These are phyloP conservation scores for Monilinia polystroma DNA, from an alignment of 2,329 filamentous ascomycete genomes.

Conservation along the genomic window DNA sequence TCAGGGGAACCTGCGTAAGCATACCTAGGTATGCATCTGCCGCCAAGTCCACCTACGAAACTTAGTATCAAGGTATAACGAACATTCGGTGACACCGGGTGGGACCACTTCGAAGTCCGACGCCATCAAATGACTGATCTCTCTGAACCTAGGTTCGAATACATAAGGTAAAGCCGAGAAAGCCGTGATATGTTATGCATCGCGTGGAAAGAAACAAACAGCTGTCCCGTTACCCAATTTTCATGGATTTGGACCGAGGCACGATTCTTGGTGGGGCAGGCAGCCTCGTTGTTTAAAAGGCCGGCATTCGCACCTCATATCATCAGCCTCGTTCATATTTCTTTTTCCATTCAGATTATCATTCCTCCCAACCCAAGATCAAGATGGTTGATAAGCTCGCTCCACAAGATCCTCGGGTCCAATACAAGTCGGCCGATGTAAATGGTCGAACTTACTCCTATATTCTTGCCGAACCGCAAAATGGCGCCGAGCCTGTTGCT, in stretches of 20 bases:
- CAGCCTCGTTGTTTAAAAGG: conserved; percentile 11
- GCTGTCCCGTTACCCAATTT: background rate
- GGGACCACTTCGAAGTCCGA: background rate
- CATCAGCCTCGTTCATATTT: background rate
- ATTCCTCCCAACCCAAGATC: background rate
- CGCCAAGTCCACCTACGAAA: background rate
- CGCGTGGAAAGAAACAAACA: background rate
- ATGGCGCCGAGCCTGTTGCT: conserved; percentile 48
- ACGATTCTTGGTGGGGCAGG: conserved; percentile 1
- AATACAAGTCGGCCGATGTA: conserved; percentile 60
- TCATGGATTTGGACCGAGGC: background rate
- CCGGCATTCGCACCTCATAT: background rate
- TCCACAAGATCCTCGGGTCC: conserved; percentile 64
- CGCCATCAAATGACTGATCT: background rate
- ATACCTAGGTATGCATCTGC: conserved; percentile 36
- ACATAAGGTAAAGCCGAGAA: background rate
- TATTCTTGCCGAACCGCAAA: conserved; percentile 47
- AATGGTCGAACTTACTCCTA: conserved; percentile 72
- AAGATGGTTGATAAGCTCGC: conserved; percentile 59
- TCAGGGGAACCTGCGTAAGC: conserved; percentile 37
- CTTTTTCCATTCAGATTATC: background rate
- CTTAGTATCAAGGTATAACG: background rate
- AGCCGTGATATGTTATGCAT: background rate
- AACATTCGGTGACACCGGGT: background rate
- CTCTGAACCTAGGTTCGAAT: background rate